These are phyloP conservation scores for Taphrina betulina DNA, from an alignment of 1,139 yeast species.

Conservation along the genomic window DNA sequence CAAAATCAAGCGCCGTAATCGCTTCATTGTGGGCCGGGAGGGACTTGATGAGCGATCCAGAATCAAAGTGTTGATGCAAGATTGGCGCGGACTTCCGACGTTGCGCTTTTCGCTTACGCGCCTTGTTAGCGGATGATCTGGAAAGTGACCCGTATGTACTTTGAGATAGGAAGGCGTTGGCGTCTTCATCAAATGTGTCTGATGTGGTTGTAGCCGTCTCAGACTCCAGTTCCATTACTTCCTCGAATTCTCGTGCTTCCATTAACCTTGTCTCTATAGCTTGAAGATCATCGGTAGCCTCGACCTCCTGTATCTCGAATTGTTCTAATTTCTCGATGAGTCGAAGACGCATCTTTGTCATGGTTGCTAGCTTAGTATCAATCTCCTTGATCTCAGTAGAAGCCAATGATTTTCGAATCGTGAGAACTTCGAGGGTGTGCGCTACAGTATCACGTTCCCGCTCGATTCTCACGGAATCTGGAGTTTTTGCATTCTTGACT, in stretches of 20 bases:
- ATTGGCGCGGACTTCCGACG: constrained; percentile 57
- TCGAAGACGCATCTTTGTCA: constrained; percentile 53
- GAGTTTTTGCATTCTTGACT: constrained; percentile 6
- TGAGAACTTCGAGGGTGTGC: constrained; percentile 55
- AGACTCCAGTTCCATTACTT: constrained; percentile 9
- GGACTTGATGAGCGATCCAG: constrained; percentile 54
- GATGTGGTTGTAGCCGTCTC: constrained; percentile 4
- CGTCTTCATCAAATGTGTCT: constrained; percentile 18
- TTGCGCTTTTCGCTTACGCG: constrained; percentile 24
- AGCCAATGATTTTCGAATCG: constrained; percentile 60
- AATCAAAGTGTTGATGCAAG: constrained; percentile 58
- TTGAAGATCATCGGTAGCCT: constrained; percentile 48
- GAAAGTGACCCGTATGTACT: constrained; percentile 24
- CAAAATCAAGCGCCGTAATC: constrained; percentile 61
- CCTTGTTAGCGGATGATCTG: constrained; percentile 14
- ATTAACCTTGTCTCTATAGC: constrained; percentile 24
- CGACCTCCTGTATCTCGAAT: constrained; percentile 59
- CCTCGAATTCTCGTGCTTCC: constrained; percentile 20
- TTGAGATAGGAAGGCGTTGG: constrained; percentile 20
- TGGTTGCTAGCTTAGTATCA: constrained; percentile 55
- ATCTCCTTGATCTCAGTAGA: constrained; percentile 62
- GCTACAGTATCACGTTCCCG: constrained; percentile 48
- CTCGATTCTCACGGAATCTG: constrained; percentile 42
- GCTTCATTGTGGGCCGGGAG: constrained; percentile 53
- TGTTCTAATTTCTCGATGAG: constrained; percentile 59